Evolutionary conservation across 371 early-diverging fungal species (phyloP), one percentile per base, ranked within the genome.

Genomic region (Sporodiniella umbellata): DNA sequence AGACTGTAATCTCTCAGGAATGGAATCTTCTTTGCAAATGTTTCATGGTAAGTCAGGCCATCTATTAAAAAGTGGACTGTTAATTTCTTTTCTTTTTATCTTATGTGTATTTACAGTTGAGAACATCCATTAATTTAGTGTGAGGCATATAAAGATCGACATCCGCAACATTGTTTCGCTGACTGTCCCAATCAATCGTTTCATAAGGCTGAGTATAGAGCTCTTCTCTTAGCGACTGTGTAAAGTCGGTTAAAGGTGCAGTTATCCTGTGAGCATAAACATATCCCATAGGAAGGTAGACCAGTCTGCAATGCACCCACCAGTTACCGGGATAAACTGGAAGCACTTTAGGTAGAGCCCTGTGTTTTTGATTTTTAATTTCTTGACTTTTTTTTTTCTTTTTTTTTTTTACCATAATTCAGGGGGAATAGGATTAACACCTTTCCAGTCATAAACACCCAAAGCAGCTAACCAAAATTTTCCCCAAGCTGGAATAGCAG

Each of bases 231-330:
- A 98, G 66, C 15, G 87, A 74, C 38, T 76, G 58, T 18, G 92
- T 89, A 45, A 95, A 83, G 8, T 78, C 77, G 8, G 76, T 83
- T 12, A 76, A 49, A 25, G 86, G 75, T n/a, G 83, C 75, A 40
- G 79, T 63, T 33, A 83, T 73, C 5, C 85, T 70, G 30, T 65
- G 71, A 2, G 87, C 95, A 70, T 96, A 97, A 31, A 95, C 66
- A 56, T 93, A 96, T 43, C 92, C 81, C 97, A 98, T 98, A 45
- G 94, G 90, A 17, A 96, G 75, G 59, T 94, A 95, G 5, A 97
- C 96, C 48, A 81, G 67, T 11, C 95, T 84, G 8, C 89, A 85
- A 59, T 97, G 96, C 26, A 88, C 85, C 98, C 98, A 97, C 88
- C 89, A 90, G 19, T 90, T 85, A 19, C 90, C 93, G 2, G 98